These are phyloP conservation scores for Globisporangium abappressorium DNA, from an alignment of 352 stramenopile species.

Conservation along the genomic window DNA sequence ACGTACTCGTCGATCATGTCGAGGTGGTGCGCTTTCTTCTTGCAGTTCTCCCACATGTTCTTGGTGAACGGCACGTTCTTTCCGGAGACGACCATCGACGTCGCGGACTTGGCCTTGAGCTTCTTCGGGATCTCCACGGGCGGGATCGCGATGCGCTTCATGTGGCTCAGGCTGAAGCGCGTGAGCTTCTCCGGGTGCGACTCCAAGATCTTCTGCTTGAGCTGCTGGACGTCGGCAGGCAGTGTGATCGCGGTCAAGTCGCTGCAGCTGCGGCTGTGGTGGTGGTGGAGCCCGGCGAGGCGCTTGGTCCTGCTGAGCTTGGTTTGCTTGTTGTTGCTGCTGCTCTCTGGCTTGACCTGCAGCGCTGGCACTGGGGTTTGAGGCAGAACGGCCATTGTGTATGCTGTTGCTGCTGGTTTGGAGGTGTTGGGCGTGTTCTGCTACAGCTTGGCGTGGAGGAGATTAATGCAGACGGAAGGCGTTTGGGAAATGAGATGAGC, in stretches of 20 bases:
- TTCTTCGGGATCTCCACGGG: constrained; percentile 52
- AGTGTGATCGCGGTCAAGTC: constrained; percentile 28
- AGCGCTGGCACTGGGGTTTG: constrained; percentile 20
- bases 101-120: constrained; percentile 39
- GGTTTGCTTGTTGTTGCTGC: constrained; percentile 1
- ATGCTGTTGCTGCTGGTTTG: neutral
- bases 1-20: constrained; percentile 51
- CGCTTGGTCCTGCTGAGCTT: constrained; percentile 27
- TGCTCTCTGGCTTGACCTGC: constrained; percentile 18
- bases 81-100: constrained; percentile 43
- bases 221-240: constrained; percentile 41
- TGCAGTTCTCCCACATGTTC: constrained; percentile 68
- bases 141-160: constrained; percentile 56
- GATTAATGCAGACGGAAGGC: neutral
- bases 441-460: constrained; percentile 7
- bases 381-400: constrained; percentile 49
- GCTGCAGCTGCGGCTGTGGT: constrained; percentile 14
- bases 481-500: constrained; percentile 12
- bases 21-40: constrained; percentile 43
- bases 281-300: constrained; percentile 36
- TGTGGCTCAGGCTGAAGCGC: constrained; percentile 59
- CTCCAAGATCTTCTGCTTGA: constrained; percentile 59
- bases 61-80: constrained; percentile 63
- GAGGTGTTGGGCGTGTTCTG: constrained; percentile 1
- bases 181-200: constrained; percentile 36